Base-by-base conservation (phyloP, 495 filamentous ascomycete species). In the Penicillium canescens region DNA sequence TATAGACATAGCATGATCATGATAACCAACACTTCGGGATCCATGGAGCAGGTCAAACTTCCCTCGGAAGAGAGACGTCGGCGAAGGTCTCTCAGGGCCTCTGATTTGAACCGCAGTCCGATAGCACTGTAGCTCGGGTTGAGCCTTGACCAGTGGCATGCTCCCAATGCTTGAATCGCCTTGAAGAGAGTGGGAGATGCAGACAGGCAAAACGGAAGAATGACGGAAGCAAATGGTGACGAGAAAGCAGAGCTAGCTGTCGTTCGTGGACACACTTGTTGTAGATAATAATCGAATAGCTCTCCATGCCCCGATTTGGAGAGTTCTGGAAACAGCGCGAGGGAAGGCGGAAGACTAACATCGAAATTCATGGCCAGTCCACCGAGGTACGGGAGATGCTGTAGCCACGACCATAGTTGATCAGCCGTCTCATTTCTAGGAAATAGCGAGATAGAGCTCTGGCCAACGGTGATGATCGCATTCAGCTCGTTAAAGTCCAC, bases 1-100 rank as follows among this genome's bases (percentile, higher is more conserved):
- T 72, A 78, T 1, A 75, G 65, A 52, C 73, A 78, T 16, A 78
- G 57, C 66, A 78, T 70, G 62, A 78, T 74, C 73, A 78, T 76
- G 28, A 74, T 66, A 3, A 71, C 66, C 24, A 78, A 47, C 1
- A 75, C 55, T 52, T 78, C 73, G 0, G 74, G 70, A 35, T 76
- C 68, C 13, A 52, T 54, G 6, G 59, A 63, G 39, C 60, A 69
- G 4, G 36, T 61, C 9, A 57, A 28, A 3, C 57, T 47, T 0
- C 62, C 72, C 28, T 68, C 62, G 3, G 35, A 52, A 7, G 67
- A 55, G 4, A 78, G 55, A 18, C 63, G 67, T 20, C 61, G 56
- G 14, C 72, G 73, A 16, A 78, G 73, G 41, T 69, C 73, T n/a
- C 58, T 60, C 11, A 76, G 42, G 5, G 70, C 66, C 42, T 67